Percentiles rank a stretch among this genome's conserved stretches.
Conservation (phyloP, 805 yeast species). For the Zygosaccharomyces siamensis region DNA sequence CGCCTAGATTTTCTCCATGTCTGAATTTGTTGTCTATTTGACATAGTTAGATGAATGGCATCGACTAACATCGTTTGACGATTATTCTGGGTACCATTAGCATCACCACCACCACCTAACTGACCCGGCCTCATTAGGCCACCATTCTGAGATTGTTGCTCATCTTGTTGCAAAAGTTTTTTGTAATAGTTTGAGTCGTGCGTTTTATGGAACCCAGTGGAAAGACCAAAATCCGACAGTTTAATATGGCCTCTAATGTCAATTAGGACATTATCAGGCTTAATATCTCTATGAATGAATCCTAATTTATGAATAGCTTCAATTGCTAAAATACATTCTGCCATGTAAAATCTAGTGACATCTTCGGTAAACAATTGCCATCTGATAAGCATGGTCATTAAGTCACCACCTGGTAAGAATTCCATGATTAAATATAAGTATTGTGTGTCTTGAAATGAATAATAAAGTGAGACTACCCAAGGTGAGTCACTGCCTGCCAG, state of each 20-base stretch:
- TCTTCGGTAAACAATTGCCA: slow-evolving; percentile 94
- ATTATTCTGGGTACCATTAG: slow-evolving; percentile 24
- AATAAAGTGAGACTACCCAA: slow-evolving; percentile 78
- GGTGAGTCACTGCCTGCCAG: slow-evolving; percentile 88
- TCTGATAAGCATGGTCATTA: slow-evolving; percentile 93
- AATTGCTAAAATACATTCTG: slow-evolving; percentile 91
- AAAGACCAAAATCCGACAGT: slow-evolving; percentile 81
- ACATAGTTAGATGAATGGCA: slow-evolving; percentile 91
- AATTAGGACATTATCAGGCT: slow-evolving; percentile 91
- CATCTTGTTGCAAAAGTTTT: slow-evolving; percentile 69
- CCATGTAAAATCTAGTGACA: slow-evolving; percentile 88
- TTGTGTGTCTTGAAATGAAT: slow-evolving; percentile 72
- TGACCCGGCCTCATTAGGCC: slow-evolving; percentile 37
- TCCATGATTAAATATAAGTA: slow-evolving; percentile 88
- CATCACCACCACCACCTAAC: slow-evolving; percentile 18
- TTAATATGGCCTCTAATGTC: slow-evolving; percentile 79
- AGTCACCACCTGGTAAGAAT: slow-evolving; percentile 84
- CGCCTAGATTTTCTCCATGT: slow-evolving; percentile 93
- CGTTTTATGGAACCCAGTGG: slow-evolving; percentile 89
- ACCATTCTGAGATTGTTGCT: slow-evolving; percentile 23
- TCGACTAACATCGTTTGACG: slow-evolving; percentile 86
- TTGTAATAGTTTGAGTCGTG: slow-evolving; percentile 86
- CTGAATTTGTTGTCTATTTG: slow-evolving; percentile 90
- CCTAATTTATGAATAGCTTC: slow-evolving; percentile 92
- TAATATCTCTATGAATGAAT: slow-evolving; percentile 93